Evolutionary conservation across 1,284 basidiomycete genomes (phyloP).

Genomic region (Lentinula novae-zelandiae): DNA sequence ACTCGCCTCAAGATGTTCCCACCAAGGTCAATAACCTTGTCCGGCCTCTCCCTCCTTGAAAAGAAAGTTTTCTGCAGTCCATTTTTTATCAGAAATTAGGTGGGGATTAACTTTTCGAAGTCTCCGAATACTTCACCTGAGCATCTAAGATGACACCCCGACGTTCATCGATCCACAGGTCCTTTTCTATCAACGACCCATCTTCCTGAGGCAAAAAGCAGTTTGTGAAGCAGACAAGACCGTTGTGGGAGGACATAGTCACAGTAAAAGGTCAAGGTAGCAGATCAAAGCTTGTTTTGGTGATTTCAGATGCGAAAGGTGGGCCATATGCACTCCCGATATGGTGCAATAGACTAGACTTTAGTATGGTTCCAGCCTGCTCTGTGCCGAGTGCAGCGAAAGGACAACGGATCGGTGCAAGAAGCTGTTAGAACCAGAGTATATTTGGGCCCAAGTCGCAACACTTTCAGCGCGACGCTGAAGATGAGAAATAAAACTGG

Average conservation of each 20-base stretch:
- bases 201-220: conserved; percentile 75
- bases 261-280: background rate
- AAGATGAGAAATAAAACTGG: too few species aligned
- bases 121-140: conserved; percentile 40
- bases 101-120: background rate
- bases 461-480: too few species aligned
- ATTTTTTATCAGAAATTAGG: background rate
- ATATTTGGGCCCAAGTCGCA: too few species aligned
- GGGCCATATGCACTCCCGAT: background rate
- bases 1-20: conserved; percentile 71
- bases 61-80: conserved; percentile 64
- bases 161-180: conserved; percentile 74
- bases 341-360: background rate
- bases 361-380: background rate
- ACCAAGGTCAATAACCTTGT: conserved; percentile 57
- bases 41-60: conserved; percentile 55
- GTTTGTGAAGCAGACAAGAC: conserved; percentile 81
- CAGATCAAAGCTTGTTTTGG: conserved; percentile 1
- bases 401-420: background rate
- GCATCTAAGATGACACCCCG: conserved; percentile 69
- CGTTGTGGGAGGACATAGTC: conserved; percentile 45
- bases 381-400: background rate
- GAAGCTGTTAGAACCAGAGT: background rate
- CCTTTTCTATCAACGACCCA: conserved; percentile 63
- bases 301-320: background rate